phyloP scores from a whole-genome alignment of 1,139 yeast species.

The Protomyces inouyei region DNA sequence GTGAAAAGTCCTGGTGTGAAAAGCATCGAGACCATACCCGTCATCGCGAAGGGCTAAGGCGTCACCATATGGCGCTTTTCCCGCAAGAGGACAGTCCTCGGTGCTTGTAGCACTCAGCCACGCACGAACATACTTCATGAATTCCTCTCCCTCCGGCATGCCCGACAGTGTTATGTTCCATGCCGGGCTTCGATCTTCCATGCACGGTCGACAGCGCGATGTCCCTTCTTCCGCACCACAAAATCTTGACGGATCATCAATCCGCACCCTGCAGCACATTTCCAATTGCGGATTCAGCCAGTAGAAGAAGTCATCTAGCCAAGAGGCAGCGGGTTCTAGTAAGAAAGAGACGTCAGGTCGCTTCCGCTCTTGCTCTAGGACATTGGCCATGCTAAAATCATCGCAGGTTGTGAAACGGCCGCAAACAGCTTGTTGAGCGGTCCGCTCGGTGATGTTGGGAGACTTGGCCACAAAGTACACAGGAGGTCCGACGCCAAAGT shows the following conservation, averaged over 20 bases:
- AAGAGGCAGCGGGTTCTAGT: constrained; percentile 76
- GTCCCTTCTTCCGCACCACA: constrained; percentile 68
- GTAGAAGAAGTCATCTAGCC: constrained; percentile 86
- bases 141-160: constrained; percentile 70
- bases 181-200: constrained; percentile 49
- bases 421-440: constrained; percentile 68
- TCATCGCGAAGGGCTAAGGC: constrained; percentile 50
- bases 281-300: constrained; percentile 85
- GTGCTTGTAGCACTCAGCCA: constrained; percentile 77
- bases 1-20: constrained; percentile 78
- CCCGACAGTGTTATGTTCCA: constrained; percentile 79
- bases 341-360: constrained; percentile 61
- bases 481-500: constrained; percentile 87
- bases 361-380: constrained; percentile 80
- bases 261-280: constrained; percentile 70
- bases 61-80: constrained; percentile 80
- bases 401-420: constrained; percentile 84
- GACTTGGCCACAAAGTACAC: constrained; percentile 72
- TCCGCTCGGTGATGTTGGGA: constrained; percentile 56
- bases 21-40: constrained; percentile 47
- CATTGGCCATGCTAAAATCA: constrained; percentile 68
- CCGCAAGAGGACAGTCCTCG: constrained; percentile 92
- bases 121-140: constrained; percentile 63
- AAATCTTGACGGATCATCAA: constrained; percentile 41
- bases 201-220: constrained; percentile 70